A percentile compares a stretch with the other conserved stretches of the same genome.
phyloP scores from a whole-genome alignment of 169 alveolate genomes.

The Neospora caninum region DNA sequence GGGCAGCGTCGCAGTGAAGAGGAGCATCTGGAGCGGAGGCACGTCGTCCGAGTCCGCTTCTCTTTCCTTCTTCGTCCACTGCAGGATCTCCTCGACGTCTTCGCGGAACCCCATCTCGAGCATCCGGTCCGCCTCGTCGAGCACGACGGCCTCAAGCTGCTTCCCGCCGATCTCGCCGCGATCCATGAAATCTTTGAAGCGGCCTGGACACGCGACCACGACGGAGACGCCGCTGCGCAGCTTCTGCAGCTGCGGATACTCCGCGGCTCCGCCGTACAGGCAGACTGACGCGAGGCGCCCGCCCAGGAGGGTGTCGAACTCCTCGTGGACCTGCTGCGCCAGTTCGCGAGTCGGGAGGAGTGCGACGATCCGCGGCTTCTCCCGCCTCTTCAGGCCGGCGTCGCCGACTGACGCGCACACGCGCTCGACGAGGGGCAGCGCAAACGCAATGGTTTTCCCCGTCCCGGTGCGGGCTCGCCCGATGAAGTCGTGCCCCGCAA shows the following conservation, averaged over 20 bases:
- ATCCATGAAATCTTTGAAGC: slow-evolving; percentile 32
- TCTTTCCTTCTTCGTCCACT: slow-evolving; percentile 60
- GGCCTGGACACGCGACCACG: slow-evolving; percentile 49
- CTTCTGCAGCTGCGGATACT: slow-evolving; percentile 34
- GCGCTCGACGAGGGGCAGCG: slow-evolving; percentile 52
- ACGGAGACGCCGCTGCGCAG: neutral
- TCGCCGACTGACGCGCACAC: neutral
- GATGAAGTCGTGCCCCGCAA: slow-evolving; percentile 40
- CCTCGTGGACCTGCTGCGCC: slow-evolving; percentile 63
- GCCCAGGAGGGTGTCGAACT: slow-evolving; percentile 5
- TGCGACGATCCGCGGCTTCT: neutral
- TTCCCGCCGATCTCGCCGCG: neutral
- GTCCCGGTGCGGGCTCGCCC: slow-evolving; percentile 64
- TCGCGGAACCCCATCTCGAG: slow-evolving; percentile 86
- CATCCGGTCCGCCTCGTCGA: slow-evolving; percentile 91
- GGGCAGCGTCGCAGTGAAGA: slow-evolving; percentile 93
- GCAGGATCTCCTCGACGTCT: slow-evolving; percentile 86
- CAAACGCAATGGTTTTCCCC: slow-evolving; percentile 66
- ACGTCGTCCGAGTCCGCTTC: slow-evolving; percentile 58
- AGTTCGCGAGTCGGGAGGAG: slow-evolving; percentile 58
- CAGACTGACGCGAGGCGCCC: slow-evolving; percentile 38
- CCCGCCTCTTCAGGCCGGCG: neutral
- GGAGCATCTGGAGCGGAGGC: slow-evolving; percentile 80
- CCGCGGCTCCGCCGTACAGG: slow-evolving; percentile 52
- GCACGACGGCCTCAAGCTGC: slow-evolving; percentile 48